Conservation (phyloP, 805 yeast genomes). For the Trichomonascus vanleenenianus region DNA sequence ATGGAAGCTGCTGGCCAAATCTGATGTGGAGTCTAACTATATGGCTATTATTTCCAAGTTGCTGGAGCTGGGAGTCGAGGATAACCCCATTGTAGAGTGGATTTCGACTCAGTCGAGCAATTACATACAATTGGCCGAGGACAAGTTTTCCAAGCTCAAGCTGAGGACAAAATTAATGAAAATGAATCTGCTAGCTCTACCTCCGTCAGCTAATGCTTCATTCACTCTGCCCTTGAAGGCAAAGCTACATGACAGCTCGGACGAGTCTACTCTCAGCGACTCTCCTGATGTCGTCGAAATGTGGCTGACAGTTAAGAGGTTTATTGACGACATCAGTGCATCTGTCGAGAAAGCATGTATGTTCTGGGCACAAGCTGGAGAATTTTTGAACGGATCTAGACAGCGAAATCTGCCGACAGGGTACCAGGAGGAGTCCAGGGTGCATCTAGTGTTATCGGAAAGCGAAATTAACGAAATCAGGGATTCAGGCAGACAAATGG, state of each 20-base stretch:
- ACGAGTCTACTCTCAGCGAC: constrained; percentile 32
- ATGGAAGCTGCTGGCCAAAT: constrained; percentile 40
- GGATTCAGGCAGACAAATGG: constrained; percentile 33
- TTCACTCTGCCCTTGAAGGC: constrained; percentile 15
- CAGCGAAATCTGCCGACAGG: constrained; percentile 37
- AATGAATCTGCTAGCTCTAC: constrained; percentile 18
- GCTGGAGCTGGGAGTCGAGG: constrained; percentile 53
- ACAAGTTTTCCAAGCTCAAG: constrained; percentile 33
- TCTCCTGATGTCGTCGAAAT: constrained; percentile 48
- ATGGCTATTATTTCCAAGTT: constrained; percentile 40
- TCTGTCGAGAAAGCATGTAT: constrained; percentile 35
- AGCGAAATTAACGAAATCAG: constrained; percentile 36
- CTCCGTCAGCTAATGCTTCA: constrained; percentile 24
- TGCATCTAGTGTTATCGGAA: constrained; percentile 36
- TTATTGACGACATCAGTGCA: constrained; percentile 36
- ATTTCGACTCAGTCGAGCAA: constrained; percentile 41
- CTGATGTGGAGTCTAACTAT: constrained; percentile 29
- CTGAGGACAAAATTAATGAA: constrained; percentile 18
- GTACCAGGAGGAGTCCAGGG: constrained; percentile 31
- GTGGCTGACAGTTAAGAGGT: constrained; percentile 45
- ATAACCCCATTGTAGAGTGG: constrained; percentile 61
- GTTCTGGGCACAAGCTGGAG: constrained; percentile 49
- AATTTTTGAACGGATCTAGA: constrained; percentile 43
- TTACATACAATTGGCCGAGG: constrained; percentile 34
- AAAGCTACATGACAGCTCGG: not conserved